A percentile compares a stretch with the other conserved stretches of the same genome.
phyloP scores from a whole-genome alignment of 257 asterid species.

The Fraxinus americana region DNA sequence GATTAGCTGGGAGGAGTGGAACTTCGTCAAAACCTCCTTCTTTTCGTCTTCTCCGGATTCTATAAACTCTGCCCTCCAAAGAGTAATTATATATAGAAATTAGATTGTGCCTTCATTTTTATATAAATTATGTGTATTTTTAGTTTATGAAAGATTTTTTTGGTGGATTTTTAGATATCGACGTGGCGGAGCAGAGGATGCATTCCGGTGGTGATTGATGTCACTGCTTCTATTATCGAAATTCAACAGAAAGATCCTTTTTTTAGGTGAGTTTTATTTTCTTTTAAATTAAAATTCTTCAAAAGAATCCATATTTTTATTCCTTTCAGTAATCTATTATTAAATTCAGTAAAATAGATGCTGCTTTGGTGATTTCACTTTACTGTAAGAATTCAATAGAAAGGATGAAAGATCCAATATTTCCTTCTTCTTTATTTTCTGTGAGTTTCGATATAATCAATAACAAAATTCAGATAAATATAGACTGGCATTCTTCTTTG shows the following conservation, averaged over 20 bases:
- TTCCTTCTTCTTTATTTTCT: too few relatives aligned
- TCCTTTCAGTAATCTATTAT: too few relatives aligned
- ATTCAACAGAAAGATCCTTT: slow-evolving; percentile 83
- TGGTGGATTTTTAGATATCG: slow-evolving; percentile 49
- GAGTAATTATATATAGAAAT: slow-evolving; percentile 39
- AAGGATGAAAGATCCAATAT: not conserved
- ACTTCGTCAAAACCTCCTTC: slow-evolving; percentile 52
- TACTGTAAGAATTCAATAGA: too few relatives aligned
- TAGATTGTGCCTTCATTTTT: not conserved
- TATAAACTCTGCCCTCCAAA: slow-evolving; percentile 55
- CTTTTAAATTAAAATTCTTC: not conserved
- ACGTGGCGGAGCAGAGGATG: slow-evolving; percentile 92
- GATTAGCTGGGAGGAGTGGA: slow-evolving; percentile 92
- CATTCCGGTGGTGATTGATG: slow-evolving; percentile 63
- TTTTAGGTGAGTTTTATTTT: slow-evolving; percentile 49
- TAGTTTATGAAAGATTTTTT: not conserved
- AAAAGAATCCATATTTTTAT: not conserved
- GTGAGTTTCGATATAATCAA: not conserved
- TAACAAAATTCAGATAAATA: not conserved
- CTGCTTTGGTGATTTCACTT: too few relatives aligned
- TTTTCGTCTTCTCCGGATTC: slow-evolving; percentile 63
- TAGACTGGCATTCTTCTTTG: not conserved
- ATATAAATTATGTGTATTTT: not conserved
- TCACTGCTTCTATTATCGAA: slow-evolving; percentile 73
- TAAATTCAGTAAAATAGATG: too few relatives aligned